phyloP scores from a whole-genome alignment of 371 early-diverging fungal genomes.

The Chytridium lagenaria region DNA sequence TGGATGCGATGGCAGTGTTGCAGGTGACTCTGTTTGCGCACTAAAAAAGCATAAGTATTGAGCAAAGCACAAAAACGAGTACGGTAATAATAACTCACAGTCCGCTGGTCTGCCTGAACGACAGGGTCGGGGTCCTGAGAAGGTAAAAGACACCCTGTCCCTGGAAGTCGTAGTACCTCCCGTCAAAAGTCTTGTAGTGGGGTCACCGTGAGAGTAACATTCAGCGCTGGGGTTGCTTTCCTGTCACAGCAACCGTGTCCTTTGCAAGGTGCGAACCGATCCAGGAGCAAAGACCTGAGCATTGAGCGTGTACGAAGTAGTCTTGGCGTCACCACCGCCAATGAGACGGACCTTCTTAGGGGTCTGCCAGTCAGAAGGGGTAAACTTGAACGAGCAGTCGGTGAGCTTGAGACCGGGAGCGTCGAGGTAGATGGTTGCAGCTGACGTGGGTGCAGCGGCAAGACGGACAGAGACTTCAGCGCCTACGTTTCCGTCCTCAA shows the following conservation, averaged over 20 bases:
- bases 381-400: constrained; percentile 7
- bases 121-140: constrained; percentile 16
- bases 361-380: not conserved
- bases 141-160: constrained; percentile 27
- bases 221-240: not conserved
- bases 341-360: not conserved
- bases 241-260: too few relatives aligned
- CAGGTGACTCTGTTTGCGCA: not conserved
- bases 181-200: constrained; percentile 20
- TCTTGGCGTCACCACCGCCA: not conserved
- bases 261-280: too few relatives aligned
- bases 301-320: not conserved
- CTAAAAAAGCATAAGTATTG: too few relatives aligned
- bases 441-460: not conserved
- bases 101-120: constrained; percentile 28
- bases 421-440: not conserved
- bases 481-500: not conserved
- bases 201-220: constrained; percentile 28
- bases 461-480: not conserved
- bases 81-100: not conserved
- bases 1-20: constrained; percentile 1
- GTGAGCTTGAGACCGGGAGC: constrained; percentile 6
- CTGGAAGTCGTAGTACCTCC: not conserved
- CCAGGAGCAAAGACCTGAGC: too few relatives aligned
- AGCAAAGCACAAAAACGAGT: not conserved